phyloP scores from a whole-genome alignment of 75 land plant genomes.

The Cryptomeria japonica region DNA sequence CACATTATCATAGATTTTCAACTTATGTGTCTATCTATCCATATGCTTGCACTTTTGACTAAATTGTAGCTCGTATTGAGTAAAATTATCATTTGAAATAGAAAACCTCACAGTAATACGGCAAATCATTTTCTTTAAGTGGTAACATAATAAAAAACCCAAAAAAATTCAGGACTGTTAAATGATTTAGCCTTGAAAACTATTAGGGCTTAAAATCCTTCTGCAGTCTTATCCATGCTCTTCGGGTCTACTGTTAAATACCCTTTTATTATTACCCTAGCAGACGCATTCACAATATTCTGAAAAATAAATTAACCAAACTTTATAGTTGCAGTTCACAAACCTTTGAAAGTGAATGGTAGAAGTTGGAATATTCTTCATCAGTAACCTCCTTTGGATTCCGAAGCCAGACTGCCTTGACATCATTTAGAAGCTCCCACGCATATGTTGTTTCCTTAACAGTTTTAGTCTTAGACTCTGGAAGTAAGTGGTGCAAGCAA shows the following conservation, averaged over 20 bases:
- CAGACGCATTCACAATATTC: background rate
- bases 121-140: background rate
- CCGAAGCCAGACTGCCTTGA: slow-evolving; percentile 94
- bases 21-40: background rate
- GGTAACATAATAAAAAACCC: background rate
- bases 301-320: background rate
- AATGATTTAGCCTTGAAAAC: background rate
- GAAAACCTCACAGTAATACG: background rate
- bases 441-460: slow-evolving; percentile 80
- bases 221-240: background rate
- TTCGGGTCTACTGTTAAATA: background rate
- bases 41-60: background rate
- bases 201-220: background rate
- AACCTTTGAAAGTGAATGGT: slow-evolving; percentile 90
- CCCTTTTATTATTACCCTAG: background rate
- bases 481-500: background rate
- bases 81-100: background rate
- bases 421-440: slow-evolving; percentile 94
- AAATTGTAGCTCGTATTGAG: background rate
- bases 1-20: background rate
- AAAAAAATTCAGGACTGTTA: background rate
- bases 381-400: slow-evolving; percentile 96
- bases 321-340: background rate
- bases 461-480: slow-evolving; percentile 77
- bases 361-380: slow-evolving; percentile 92